Evolutionary conservation across 495 filamentous ascomycete species (phyloP).

Genomic region (Penicillium bialowiezense): DNA sequence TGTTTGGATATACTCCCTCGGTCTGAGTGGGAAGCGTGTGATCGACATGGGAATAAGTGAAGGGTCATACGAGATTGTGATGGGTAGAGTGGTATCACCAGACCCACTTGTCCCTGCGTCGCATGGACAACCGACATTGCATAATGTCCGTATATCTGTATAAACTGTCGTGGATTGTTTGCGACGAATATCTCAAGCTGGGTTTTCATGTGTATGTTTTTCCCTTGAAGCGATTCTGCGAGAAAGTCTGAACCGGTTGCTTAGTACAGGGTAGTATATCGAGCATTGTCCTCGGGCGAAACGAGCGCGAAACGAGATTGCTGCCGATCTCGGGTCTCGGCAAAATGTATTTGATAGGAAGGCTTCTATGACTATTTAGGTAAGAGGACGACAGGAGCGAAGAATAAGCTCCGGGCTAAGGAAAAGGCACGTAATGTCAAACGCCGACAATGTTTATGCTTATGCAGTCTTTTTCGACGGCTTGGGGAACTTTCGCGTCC

Average conservation of each 20-base stretch:
- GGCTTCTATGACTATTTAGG: neutral
- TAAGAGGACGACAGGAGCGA: neutral
- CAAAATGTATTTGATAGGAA: neutral
- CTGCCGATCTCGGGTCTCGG: neutral
- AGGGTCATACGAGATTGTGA: neutral
- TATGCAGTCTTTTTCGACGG: slow-evolving; percentile 44
- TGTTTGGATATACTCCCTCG: neutral
- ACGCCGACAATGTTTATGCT: slow-evolving; percentile 14
- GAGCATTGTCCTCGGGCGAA: neutral
- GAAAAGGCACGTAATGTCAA: neutral
- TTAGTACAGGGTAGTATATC: neutral
- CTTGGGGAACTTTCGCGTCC: slow-evolving; percentile 58
- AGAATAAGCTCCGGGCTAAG: neutral
- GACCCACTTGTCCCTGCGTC: neutral
- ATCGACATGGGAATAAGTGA: neutral
- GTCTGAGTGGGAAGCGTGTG: neutral
- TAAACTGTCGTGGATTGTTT: no score
- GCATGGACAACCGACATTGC: neutral
- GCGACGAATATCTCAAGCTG: no score
- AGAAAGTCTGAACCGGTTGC: no score
- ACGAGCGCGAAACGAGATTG: neutral
- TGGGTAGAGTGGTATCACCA: neutral
- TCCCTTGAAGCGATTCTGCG: no score
- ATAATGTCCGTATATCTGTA: no score
- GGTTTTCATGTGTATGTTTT: no score